phyloP scores from a whole-genome alignment of 2,329 filamentous ascomycete genomes.

The Fusarium domesticum region DNA sequence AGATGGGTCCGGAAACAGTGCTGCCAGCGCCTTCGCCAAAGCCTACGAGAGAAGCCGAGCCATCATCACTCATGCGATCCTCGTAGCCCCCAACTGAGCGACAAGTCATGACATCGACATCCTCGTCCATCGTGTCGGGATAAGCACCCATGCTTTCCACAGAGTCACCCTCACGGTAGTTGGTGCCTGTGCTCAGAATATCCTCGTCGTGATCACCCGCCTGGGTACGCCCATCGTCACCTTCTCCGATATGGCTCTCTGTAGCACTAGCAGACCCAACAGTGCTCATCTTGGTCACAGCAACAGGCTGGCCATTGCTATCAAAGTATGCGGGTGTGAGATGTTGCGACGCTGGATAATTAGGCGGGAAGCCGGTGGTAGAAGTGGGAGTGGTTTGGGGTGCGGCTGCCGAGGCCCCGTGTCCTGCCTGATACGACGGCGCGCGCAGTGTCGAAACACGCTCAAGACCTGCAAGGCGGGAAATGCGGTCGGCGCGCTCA shows the following conservation, averaged over 20 bases:
- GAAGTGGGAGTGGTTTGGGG: slow-evolving; percentile 53
- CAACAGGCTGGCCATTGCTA: slow-evolving; percentile 64
- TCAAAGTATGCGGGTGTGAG: slow-evolving; percentile 76
- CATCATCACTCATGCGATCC: slow-evolving; percentile 83
- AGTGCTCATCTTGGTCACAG: slow-evolving; percentile 76
- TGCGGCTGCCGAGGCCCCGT: slow-evolving; percentile 39
- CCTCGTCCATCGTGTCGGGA: slow-evolving; percentile 52
- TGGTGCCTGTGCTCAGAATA: slow-evolving; percentile 66
- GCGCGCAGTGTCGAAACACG: slow-evolving; percentile 75
- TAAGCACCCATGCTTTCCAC: slow-evolving; percentile 54
- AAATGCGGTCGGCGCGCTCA: slow-evolving; percentile 92
- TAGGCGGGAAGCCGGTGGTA: slow-evolving; percentile 42
- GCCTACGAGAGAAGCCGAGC: slow-evolving; percentile 77
- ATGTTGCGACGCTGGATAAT: slow-evolving; percentile 38
- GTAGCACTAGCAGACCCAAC: slow-evolving; percentile 90
- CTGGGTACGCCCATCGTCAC: slow-evolving; percentile 51
- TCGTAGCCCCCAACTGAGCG: slow-evolving; percentile 52
- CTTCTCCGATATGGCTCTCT: slow-evolving; percentile 61
- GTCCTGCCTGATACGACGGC: slow-evolving; percentile 34
- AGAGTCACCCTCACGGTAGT: slow-evolving; percentile 54
- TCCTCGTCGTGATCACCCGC: slow-evolving; percentile 61
- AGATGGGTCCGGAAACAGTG: slow-evolving; percentile 76
- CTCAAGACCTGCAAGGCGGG: slow-evolving; percentile 87
- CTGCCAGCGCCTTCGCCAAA: slow-evolving; percentile 91
- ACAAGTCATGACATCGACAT: slow-evolving; percentile 44